phyloP scores from a whole-genome alignment of 73 alveolate genomes.

The Stentor coeruleus region DNA sequence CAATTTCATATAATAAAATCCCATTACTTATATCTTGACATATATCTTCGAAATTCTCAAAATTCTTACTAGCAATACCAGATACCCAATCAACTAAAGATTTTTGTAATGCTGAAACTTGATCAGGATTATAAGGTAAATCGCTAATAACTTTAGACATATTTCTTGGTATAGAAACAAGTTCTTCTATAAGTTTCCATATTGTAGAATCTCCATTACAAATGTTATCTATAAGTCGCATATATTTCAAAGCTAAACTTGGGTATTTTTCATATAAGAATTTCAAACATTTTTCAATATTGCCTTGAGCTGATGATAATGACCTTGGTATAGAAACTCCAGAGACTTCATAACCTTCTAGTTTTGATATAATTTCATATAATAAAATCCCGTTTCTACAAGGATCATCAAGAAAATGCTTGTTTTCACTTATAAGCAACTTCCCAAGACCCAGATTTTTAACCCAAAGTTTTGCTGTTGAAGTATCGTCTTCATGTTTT shows the following conservation, averaged over 20 bases:
- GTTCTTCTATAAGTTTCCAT: slow-evolving; percentile 3
- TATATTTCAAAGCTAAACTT: not conserved
- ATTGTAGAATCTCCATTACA: not conserved
- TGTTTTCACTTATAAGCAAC: not conserved
- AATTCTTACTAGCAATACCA: not conserved
- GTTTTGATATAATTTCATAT: not conserved
- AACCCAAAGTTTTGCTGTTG: not conserved
- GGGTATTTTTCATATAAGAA: not conserved
- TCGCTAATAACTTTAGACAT: not conserved
- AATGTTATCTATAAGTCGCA: not conserved
- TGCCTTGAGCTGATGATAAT: not conserved
- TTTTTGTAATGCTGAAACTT: not conserved
- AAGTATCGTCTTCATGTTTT: not conserved
- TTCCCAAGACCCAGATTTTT: not conserved
- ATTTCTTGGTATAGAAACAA: not conserved
- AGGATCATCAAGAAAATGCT: slow-evolving; percentile 14
- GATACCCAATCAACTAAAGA: not conserved
- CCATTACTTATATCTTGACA: slow-evolving; percentile 43
- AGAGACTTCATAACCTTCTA: not conserved
- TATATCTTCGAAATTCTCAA: not conserved
- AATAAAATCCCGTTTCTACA: slow-evolving; percentile 1
- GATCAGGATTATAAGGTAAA: not conserved
- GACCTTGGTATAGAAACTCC: not conserved
- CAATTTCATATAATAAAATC: slow-evolving; percentile 34
- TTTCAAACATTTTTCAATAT: not conserved